These are phyloP conservation scores for Gossypium schwendimanii DNA, from an alignment of 441 rosid genomes.

Conservation along the genomic window DNA sequence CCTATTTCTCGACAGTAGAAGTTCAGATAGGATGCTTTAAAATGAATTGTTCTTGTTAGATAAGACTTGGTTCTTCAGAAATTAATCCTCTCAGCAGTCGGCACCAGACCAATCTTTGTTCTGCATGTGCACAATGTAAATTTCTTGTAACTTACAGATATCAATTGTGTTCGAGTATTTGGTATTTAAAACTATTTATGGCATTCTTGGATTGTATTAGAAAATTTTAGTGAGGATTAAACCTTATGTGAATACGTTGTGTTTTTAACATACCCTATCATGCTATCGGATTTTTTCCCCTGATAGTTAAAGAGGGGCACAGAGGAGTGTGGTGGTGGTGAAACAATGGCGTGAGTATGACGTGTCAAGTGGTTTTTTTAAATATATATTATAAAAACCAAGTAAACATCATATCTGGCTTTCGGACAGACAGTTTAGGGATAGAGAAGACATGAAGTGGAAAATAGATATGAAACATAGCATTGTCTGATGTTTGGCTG, in stretches of 20 bases:
- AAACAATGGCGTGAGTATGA: slow-evolving; percentile 18
- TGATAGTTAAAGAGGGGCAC: neutral
- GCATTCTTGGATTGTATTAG: neutral
- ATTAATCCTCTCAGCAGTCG: neutral
- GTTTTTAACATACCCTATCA: too few species aligned
- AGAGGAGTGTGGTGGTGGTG: neutral
- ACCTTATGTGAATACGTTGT: neutral
- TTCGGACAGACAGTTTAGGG: neutral
- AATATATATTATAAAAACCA: neutral
- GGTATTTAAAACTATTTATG: neutral
- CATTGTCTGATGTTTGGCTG: neutral
- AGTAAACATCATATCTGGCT: neutral
- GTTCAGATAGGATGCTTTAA: neutral
- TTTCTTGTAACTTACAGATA: neutral
- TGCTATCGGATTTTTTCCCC: neutral
- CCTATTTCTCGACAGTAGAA: slow-evolving; percentile 11
- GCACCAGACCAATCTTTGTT: neutral
- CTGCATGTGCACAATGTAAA: slow-evolving; percentile 8
- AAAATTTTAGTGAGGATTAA: neutral
- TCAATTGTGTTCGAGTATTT: neutral
- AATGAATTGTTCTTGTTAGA: neutral
- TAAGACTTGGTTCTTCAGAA: neutral
- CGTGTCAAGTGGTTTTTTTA: neutral
- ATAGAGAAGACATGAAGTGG: neutral
- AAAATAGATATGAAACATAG: neutral